Evolutionary conservation across 2,329 filamentous ascomycete genomes (phyloP).

Genomic region (Leptodontidium sp.): DNA sequence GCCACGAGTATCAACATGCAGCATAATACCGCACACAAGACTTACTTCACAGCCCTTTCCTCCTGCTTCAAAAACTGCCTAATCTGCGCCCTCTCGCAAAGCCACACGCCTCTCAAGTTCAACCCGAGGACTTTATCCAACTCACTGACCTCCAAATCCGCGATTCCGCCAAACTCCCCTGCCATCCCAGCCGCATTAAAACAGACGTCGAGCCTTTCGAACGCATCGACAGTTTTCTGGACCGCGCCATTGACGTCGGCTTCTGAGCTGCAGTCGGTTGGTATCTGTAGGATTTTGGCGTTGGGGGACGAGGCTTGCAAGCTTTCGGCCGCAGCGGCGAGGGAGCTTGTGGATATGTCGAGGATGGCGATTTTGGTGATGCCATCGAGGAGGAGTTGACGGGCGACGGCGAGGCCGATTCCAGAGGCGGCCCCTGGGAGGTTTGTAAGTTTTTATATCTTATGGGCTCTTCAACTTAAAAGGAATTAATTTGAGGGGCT

Average conservation of each 20-base stretch:
- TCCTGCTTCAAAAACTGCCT: conserved; percentile 41
- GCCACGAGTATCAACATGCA: no score
- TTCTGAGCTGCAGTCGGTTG: conserved; percentile 33
- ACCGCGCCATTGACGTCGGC: conserved; percentile 35
- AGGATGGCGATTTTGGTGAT: conserved; percentile 35
- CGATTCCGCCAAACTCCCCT: conserved; percentile 31
- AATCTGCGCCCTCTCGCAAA: conserved; percentile 49
- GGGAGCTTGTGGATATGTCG: conserved; percentile 26
- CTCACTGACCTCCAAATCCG: conserved; percentile 34
- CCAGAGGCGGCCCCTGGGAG: conserved; percentile 38
- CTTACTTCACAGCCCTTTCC: conserved; percentile 34
- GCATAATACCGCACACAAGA: neutral
- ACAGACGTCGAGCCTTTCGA: conserved; percentile 61
- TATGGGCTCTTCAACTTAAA: neutral
- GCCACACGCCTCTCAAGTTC: conserved; percentile 49
- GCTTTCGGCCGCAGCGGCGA: conserved; percentile 10
- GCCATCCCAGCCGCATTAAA: conserved; percentile 57
- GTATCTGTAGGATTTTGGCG: conserved; percentile 24
- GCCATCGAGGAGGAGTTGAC: conserved; percentile 35
- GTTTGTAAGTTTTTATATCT: neutral
- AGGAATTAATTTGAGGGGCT: neutral
- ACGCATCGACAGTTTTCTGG: conserved; percentile 53
- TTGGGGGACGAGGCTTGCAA: neutral
- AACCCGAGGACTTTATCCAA: conserved; percentile 46
- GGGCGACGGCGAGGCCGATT: conserved; percentile 37